Conservation (phyloP, 2,329 filamentous ascomycete genomes). For the Escovopsis sp. region DNA sequence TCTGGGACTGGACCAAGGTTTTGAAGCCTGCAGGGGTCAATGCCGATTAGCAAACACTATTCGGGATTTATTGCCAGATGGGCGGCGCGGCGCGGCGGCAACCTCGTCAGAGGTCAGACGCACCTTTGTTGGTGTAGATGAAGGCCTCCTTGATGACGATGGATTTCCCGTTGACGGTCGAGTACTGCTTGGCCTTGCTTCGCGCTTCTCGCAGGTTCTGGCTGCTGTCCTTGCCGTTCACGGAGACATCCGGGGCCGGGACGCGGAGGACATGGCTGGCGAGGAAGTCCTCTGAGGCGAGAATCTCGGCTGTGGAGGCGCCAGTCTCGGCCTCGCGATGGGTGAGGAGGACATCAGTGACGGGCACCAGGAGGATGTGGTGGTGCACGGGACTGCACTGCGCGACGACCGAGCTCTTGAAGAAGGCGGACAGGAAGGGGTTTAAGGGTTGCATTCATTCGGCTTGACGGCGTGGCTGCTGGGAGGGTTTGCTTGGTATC, state of each 20-base stretch:
- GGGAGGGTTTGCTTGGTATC: constrained; percentile 6
- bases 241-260: constrained; percentile 36
- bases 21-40: constrained; percentile 57
- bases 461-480: constrained; percentile 15
- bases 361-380: constrained; percentile 85
- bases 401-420: constrained; percentile 80
- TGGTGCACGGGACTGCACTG: constrained; percentile 88
- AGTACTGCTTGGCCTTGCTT: constrained; percentile 87
- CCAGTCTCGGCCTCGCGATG: constrained; percentile 78
- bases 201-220: constrained; percentile 69
- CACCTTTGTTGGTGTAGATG: constrained; percentile 94
- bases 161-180: constrained; percentile 84
- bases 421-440: constrained; percentile 96
- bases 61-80: too few relatives aligned
- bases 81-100: too few relatives aligned
- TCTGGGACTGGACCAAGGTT: constrained; percentile 72
- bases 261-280: constrained; percentile 92
- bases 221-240: constrained; percentile 38
- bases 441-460: constrained; percentile 88
- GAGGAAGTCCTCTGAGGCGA: constrained; percentile 84
- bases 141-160: constrained; percentile 88
- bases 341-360: constrained; percentile 80
- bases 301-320: constrained; percentile 61
- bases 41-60: constrained; percentile 8
- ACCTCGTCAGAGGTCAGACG: too few relatives aligned